A percentile compares a stretch with the other conserved stretches of the same genome.
phyloP scores from a whole-genome alignment of 1,284 basidiomycete genomes.

The Ustanciosporium gigantosporum region DNA sequence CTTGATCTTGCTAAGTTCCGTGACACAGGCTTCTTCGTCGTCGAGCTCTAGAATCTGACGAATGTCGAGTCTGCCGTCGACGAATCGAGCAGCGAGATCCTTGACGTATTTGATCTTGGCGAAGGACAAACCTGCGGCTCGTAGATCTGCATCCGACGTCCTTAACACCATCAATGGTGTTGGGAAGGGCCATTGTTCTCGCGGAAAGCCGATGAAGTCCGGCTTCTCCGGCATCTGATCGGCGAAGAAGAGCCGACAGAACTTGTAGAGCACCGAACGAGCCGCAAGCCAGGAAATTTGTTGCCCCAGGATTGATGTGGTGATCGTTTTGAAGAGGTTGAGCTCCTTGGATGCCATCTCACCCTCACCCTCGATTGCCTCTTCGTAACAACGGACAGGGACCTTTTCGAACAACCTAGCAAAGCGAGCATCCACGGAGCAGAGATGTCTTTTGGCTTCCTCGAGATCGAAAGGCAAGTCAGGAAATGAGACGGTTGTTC shows the following conservation, averaged over 20 bases:
- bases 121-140: constrained; percentile 51
- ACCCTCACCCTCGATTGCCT: constrained; percentile 59
- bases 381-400: constrained; percentile 72
- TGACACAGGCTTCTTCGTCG: constrained; percentile 49
- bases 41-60: constrained; percentile 43
- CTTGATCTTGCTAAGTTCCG: constrained; percentile 50
- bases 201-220: constrained; percentile 43
- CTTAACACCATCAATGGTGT: constrained; percentile 47
- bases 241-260: constrained; percentile 65
- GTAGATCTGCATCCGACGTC: constrained; percentile 41
- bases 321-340: constrained; percentile 63
- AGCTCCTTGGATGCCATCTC: constrained; percentile 62
- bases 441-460: constrained; percentile 74
- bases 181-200: constrained; percentile 55
- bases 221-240: constrained; percentile 47
- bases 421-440: constrained; percentile 73
- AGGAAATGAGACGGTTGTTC: constrained; percentile 40
- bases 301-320: constrained; percentile 75
- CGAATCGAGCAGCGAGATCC: constrained; percentile 51
- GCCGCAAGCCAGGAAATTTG: constrained; percentile 92
- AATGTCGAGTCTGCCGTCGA: constrained; percentile 52
- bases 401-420: constrained; percentile 70
- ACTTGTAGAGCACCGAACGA: constrained; percentile 79
- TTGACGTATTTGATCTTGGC: constrained; percentile 56
- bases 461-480: constrained; percentile 73